Conservation (phyloP, 495 filamentous ascomycete species). For the Evansstolkia leycettana region DNA sequence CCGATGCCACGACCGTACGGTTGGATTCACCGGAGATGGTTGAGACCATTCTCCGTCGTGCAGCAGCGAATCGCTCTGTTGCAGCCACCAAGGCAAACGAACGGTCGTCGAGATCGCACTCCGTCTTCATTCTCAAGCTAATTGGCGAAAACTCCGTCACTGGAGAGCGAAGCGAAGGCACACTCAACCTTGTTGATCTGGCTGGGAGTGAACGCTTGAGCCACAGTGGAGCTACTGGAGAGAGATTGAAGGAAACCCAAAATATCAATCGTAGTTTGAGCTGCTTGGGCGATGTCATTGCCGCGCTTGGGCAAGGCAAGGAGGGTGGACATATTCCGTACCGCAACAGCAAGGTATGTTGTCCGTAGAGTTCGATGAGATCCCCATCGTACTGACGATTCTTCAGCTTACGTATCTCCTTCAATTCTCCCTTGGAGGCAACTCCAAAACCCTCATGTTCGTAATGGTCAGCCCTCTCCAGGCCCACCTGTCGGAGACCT, state of each 20-base stretch:
- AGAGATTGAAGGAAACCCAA: slow-evolving; percentile 84
- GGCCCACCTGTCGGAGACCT: slow-evolving; percentile 82
- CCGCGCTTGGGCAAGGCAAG: slow-evolving; percentile 75
- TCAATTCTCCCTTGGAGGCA: slow-evolving; percentile 89
- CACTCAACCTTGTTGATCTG: slow-evolving; percentile 90
- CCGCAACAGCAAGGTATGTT: slow-evolving; percentile 76
- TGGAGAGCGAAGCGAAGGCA: slow-evolving; percentile 76
- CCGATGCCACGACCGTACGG: slow-evolving; percentile 66
- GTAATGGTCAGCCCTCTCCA: slow-evolving; percentile 93
- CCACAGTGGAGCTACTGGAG: slow-evolving; percentile 71
- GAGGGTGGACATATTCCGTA: slow-evolving; percentile 85
- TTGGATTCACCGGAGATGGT: slow-evolving; percentile 72
- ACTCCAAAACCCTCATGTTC: slow-evolving; percentile 97
- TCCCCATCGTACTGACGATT: not conserved
- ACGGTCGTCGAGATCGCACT: slow-evolving; percentile 85
- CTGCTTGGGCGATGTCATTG: slow-evolving; percentile 90
- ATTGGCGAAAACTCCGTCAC: slow-evolving; percentile 71
- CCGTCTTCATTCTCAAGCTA: slow-evolving; percentile 90
- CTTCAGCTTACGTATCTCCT: slow-evolving; percentile 81
- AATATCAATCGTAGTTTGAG: slow-evolving; percentile 93
- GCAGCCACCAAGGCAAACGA: slow-evolving; percentile 96
- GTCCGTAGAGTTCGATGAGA: too few species aligned
- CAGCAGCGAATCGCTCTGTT: slow-evolving; percentile 74
- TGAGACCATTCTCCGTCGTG: slow-evolving; percentile 62
- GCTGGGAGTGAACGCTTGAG: slow-evolving; percentile 87